Percentiles rank a stretch among this genome's conserved stretches.
phyloP scores from a whole-genome alignment of 1,284 basidiomycete genomes.

The Sphagnurus paluster region DNA sequence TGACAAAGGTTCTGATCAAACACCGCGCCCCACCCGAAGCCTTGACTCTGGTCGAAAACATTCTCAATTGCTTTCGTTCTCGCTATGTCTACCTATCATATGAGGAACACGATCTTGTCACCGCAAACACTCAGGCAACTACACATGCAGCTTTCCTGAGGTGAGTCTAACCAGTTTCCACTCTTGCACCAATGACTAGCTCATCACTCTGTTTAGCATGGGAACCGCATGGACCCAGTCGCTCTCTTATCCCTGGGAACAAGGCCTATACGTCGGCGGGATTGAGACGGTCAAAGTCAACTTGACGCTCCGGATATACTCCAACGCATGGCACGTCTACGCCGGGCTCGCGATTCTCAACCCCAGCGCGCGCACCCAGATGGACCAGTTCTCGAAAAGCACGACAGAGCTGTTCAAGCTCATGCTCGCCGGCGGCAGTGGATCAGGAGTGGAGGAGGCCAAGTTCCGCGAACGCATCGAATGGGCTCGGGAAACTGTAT shows the following conservation, averaged over 20 bases:
- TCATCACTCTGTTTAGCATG: slow-evolving; percentile 66
- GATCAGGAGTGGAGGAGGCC: slow-evolving; percentile 50
- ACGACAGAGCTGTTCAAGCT: slow-evolving; percentile 93
- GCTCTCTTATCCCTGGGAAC: slow-evolving; percentile 92
- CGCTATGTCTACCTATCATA: slow-evolving; percentile 93
- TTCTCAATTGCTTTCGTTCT: slow-evolving; percentile 82
- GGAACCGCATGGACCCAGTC: slow-evolving; percentile 92
- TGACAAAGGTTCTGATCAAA: slow-evolving; percentile 79
- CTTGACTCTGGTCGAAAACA: slow-evolving; percentile 78
- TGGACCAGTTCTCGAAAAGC: slow-evolving; percentile 86
- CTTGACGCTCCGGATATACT: slow-evolving; percentile 94
- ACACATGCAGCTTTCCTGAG: slow-evolving; percentile 97
- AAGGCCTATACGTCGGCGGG: slow-evolving; percentile 92
- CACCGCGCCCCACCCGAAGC: slow-evolving; percentile 81
- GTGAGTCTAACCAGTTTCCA: slow-evolving; percentile 36
- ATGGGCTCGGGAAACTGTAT: slow-evolving; percentile 77
- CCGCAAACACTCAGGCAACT: slow-evolving; percentile 97
- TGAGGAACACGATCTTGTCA: slow-evolving; percentile 95
- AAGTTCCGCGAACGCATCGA: slow-evolving; percentile 73
- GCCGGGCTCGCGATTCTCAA: slow-evolving; percentile 97
- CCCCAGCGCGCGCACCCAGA: slow-evolving; percentile 88
- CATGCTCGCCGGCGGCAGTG: slow-evolving; percentile 80
- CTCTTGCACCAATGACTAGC: not conserved
- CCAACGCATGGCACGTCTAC: slow-evolving; percentile 99
- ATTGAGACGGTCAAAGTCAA: slow-evolving; percentile 99